A percentile compares a stretch with the other conserved stretches of the same genome.
These are phyloP conservation scores for Stentor coeruleus DNA, from an alignment of 73 alveolate genomes.

Conservation along the genomic window DNA sequence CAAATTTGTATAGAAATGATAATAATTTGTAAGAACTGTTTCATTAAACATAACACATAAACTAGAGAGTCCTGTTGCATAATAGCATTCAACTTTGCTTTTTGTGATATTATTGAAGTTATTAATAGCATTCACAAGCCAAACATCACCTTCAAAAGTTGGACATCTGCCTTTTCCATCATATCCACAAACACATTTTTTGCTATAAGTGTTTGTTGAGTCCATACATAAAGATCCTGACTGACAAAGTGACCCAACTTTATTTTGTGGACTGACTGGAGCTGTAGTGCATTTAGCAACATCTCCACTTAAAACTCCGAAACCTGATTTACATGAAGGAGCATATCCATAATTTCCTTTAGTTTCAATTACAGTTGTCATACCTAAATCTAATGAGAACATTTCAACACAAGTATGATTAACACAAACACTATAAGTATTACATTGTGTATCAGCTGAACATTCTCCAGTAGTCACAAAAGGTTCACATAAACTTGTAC, in stretches of 20 bases:
- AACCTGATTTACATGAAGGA: neutral
- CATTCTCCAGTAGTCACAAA: neutral
- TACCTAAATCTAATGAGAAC: neutral
- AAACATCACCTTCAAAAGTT: neutral
- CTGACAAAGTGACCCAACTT: neutral
- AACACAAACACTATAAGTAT: neutral
- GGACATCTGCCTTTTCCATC: neutral
- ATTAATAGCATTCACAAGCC: too few species aligned
- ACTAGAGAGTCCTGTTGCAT: too few species aligned
- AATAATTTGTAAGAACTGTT: too few species aligned
- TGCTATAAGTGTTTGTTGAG: neutral
- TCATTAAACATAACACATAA: too few species aligned
- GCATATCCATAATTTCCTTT: neutral
- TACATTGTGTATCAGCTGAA: neutral
- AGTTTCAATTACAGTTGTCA: neutral
- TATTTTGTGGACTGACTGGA: neutral
- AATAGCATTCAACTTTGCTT: too few species aligned
- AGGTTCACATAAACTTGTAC: neutral
- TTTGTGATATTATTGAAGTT: too few species aligned
- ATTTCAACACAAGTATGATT: neutral
- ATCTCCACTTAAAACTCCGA: neutral
- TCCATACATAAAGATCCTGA: neutral
- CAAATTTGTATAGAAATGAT: too few species aligned
- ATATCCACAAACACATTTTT: neutral
- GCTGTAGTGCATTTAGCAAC: neutral